phyloP scores from a whole-genome alignment of 1,284 basidiomycete species.

The Cutaneotrichosporon sp. region DNA sequence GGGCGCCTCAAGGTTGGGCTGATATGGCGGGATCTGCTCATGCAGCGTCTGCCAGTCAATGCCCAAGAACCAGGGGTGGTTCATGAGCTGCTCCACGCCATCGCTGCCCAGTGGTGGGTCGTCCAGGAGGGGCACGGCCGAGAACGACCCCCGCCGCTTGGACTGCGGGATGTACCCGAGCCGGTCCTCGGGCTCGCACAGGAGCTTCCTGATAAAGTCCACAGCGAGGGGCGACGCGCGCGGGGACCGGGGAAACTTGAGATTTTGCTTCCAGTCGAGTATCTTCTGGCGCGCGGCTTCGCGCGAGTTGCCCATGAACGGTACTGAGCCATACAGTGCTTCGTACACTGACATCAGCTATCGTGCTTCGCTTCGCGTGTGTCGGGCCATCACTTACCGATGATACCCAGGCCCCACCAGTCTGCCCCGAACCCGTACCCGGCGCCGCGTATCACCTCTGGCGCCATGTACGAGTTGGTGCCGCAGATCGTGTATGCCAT shows the following conservation, averaged over 20 bases:
- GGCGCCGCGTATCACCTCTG: slow-evolving; percentile 81
- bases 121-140: neutral
- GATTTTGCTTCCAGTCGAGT: slow-evolving; percentile 84
- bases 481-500: slow-evolving; percentile 84
- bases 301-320: slow-evolving; percentile 80
- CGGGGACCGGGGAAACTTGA: slow-evolving; percentile 83
- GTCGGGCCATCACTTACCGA: slow-evolving; percentile 58
- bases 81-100: slow-evolving; percentile 76
- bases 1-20: slow-evolving; percentile 72
- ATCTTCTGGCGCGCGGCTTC: slow-evolving; percentile 90
- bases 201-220: slow-evolving; percentile 79
- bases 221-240: slow-evolving; percentile 80
- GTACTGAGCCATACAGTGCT: slow-evolving; percentile 87
- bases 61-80: slow-evolving; percentile 80
- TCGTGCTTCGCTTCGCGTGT: neutral
- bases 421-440: slow-evolving; percentile 95
- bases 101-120: slow-evolving; percentile 54
- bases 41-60: slow-evolving; percentile 86
- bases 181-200: slow-evolving; percentile 93
- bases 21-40: slow-evolving; percentile 78
- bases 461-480: slow-evolving; percentile 90
- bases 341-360: slow-evolving; percentile 56
- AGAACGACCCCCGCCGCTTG: slow-evolving; percentile 20
- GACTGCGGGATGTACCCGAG: slow-evolving; percentile 68
- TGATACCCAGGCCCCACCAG: slow-evolving; percentile 97